Conservation (phyloP, 495 filamentous ascomycete species). For the Penicilliopsis zonata region DNA sequence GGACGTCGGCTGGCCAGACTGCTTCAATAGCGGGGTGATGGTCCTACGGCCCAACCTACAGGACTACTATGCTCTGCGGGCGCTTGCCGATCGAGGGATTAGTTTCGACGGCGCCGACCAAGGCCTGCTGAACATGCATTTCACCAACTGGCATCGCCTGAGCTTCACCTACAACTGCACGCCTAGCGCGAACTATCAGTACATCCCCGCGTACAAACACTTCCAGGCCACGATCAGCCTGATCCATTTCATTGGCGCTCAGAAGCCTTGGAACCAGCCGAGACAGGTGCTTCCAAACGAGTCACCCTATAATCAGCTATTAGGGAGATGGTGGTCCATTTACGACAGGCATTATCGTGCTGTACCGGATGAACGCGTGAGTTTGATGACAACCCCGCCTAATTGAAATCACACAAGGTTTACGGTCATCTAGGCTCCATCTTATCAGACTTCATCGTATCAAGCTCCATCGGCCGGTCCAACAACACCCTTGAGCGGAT, state of each 20-base stretch:
- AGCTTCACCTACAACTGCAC: constrained; percentile 97
- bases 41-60: constrained; percentile 75
- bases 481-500: no score
- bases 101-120: constrained; percentile 98
- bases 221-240: constrained; percentile 77
- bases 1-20: constrained; percentile 96
- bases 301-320: constrained; percentile 68
- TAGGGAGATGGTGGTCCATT: constrained; percentile 80
- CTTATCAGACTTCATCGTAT: no score
- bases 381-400: no score
- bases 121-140: constrained; percentile 91
- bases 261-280: constrained; percentile 80
- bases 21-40: constrained; percentile 97
- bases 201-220: constrained; percentile 86
- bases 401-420: no score
- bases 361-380: constrained; percentile 12
- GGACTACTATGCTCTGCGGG: constrained; percentile 74
- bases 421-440: no score
- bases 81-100: constrained; percentile 71
- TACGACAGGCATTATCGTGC: constrained; percentile 73
- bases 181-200: constrained; percentile 87
- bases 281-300: constrained; percentile 42
- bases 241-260: constrained; percentile 84
- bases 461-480: no score
- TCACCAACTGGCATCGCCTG: constrained; percentile 73